A percentile compares a stretch with the other conserved stretches of the same genome.
phyloP scores from a whole-genome alignment of 2,329 filamentous ascomycete species.

The Fusarium sp. region DNA sequence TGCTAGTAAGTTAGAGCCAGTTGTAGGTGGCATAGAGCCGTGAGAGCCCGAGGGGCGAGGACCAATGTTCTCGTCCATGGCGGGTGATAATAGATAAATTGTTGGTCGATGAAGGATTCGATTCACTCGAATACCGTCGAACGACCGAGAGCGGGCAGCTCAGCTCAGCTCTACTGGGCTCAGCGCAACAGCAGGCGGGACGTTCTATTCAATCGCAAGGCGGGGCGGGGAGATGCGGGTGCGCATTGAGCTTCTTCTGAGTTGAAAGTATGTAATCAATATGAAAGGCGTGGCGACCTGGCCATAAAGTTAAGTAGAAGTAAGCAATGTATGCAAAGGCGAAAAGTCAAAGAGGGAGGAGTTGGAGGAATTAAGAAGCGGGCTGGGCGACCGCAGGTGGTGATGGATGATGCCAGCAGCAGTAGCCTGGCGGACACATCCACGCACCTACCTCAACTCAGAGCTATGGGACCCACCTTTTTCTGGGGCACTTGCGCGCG shows the following conservation, averaged over 20 bases:
- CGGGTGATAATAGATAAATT: conserved; percentile 2
- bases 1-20: conserved; percentile 47
- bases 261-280: conserved; percentile 6
- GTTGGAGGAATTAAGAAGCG: conserved; percentile 30
- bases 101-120: background rate
- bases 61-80: conserved; percentile 55
- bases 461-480: conserved; percentile 29
- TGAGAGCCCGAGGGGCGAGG: conserved; percentile 47
- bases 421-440: conserved; percentile 40
- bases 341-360: conserved; percentile 29
- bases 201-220: conserved; percentile 32
- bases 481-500: conserved; percentile 21
- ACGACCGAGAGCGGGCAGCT: conserved; percentile 25
- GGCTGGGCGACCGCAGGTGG: conserved; percentile 20
- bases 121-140: conserved; percentile 25
- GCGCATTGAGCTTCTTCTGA: conserved; percentile 31
- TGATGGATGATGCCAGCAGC: conserved; percentile 46
- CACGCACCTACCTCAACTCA: conserved; percentile 4
- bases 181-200: conserved; percentile 29
- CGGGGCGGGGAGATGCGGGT: conserved; percentile 15
- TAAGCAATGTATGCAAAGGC: conserved; percentile 14
- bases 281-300: conserved; percentile 3
- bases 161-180: conserved; percentile 38
- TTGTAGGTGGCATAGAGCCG: conserved; percentile 48
- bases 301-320: background rate